A percentile compares a stretch with the other conserved stretches of the same genome.
phyloP scores from a whole-genome alignment of 495 filamentous ascomycete species.

The Usnea hakonensis region DNA sequence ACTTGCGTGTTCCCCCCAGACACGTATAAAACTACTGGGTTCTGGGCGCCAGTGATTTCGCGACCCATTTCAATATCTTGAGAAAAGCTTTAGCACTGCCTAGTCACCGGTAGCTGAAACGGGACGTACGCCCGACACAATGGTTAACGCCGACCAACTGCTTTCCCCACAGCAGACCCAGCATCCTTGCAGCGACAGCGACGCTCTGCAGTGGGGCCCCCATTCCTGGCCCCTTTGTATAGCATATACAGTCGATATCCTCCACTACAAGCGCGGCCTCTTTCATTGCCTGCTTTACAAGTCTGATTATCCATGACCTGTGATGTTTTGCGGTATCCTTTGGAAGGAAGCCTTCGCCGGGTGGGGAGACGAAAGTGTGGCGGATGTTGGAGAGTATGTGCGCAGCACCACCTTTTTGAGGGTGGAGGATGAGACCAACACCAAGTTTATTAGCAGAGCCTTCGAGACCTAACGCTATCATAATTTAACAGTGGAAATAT shows the following conservation, averaged over 20 bases:
- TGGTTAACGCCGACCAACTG: slow-evolving; percentile 89
- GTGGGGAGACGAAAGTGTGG: slow-evolving; percentile 86
- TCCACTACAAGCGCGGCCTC: slow-evolving; percentile 53
- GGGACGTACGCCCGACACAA: slow-evolving; percentile 62
- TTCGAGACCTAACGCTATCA: slow-evolving; percentile 89
- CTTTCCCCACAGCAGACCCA: slow-evolving; percentile 81
- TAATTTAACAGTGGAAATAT: no score
- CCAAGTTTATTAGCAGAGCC: slow-evolving; percentile 97
- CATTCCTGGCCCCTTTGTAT: slow-evolving; percentile 94
- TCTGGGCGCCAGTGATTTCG: slow-evolving; percentile 80
- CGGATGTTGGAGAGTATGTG: slow-evolving; percentile 87
- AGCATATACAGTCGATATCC: slow-evolving; percentile 87
- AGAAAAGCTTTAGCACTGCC: not conserved
- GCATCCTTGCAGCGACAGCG: slow-evolving; percentile 73
- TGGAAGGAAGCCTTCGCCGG: slow-evolving; percentile 89
- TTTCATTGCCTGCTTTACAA: slow-evolving; percentile 68
- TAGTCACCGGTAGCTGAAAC: not conserved
- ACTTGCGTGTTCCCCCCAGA: slow-evolving; percentile 97
- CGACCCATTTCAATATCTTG: slow-evolving; percentile 89
- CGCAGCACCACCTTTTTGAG: slow-evolving; percentile 50
- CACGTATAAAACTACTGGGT: slow-evolving; percentile 94
- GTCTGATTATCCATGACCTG: slow-evolving; percentile 69
- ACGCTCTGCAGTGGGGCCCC: slow-evolving; percentile 87
- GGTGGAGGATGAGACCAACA: slow-evolving; percentile 85
- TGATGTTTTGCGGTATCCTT: slow-evolving; percentile 95